These are phyloP conservation scores for Sarcodon aspratus DNA, from an alignment of 768 basidiomycete species.

Conservation along the genomic window DNA sequence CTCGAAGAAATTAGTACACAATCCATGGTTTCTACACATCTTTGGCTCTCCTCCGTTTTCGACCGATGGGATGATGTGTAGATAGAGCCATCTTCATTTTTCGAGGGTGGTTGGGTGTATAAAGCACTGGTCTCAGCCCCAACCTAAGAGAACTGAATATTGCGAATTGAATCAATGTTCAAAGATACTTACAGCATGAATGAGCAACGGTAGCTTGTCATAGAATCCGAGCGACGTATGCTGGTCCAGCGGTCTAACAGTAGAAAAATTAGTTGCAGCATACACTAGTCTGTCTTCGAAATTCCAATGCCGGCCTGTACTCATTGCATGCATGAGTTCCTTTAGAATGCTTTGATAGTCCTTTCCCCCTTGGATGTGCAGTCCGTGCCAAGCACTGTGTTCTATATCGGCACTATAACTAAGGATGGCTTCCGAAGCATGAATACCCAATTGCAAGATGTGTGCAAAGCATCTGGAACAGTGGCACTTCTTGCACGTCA, in stretches of 20 bases:
- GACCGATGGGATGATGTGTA: neutral
- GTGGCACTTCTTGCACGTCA: slow-evolving; percentile 29
- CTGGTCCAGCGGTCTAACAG: slow-evolving; percentile 35
- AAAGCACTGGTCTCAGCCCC: neutral
- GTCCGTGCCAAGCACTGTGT: slow-evolving; percentile 20
- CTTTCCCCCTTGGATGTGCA: slow-evolving; percentile 14
- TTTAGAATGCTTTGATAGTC: slow-evolving; percentile 8
- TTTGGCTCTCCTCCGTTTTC: neutral
- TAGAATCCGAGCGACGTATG: slow-evolving; percentile 50
- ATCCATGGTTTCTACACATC: neutral
- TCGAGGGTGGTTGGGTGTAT: neutral
- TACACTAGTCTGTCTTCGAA: slow-evolving; percentile 26
- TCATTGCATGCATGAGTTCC: slow-evolving; percentile 20
- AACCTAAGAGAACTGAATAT: neutral
- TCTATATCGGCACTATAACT: slow-evolving; percentile 5
- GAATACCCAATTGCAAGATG: slow-evolving; percentile 20
- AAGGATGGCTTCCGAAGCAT: slow-evolving; percentile 25
- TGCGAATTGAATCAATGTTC: neutral
- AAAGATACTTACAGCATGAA: neutral
- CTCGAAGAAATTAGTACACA: neutral
- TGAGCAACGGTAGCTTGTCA: slow-evolving; percentile 20
- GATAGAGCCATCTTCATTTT: neutral
- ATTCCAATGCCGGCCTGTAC: slow-evolving; percentile 23
- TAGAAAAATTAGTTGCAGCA: slow-evolving; percentile 34
- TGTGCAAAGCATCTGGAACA: slow-evolving; percentile 24